Base-by-base conservation (phyloP, 495 filamentous ascomycete species). In the Aspergillus sparsus region DNA sequence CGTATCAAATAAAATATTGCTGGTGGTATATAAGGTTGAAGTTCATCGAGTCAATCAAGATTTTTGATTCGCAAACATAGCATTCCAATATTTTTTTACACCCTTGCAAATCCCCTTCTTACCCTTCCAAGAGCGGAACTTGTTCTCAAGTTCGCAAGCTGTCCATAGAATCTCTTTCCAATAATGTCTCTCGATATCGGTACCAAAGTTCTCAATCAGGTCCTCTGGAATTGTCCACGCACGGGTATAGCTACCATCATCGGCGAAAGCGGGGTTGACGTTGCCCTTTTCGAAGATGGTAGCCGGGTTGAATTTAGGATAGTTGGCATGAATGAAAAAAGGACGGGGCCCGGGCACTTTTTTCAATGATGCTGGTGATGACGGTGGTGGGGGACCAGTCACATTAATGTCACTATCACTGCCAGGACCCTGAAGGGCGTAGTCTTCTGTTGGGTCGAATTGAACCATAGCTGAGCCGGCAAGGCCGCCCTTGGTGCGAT, bases 281-380 rank as follows among this genome's bases (percentile, higher is more conserved):
- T 51, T 68, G n/a, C 72, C 68, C 33, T 71, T 58, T 21, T 62
- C 61, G 51, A 77, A 78, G n/a, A 78, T 61, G 0, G 74, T 77
- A 11, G 74, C 70, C 9, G 81, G 79, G 63, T 83, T 78, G 58
- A 82, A 76, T 60, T 82, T 82, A 37, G 77, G 76, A 49, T 69
- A 78, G 58, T 80, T 81, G 61, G 76, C 76, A 64, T 83, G 80
- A 37, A 80, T 70, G 68, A 81, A 81, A 64, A 82, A 77, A n/a
- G 69, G 61, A 2, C 64, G 57, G 0, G 72, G 65, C 2, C 58
- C 41, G 2, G 69, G 37, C 1, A 63, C 65, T 13, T 46, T 62
- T n/a, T 27, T 27, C 21, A 3, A 27, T 27, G 21, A 27, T 27
- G 21, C 21, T 68, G 62, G 49, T 62, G 66, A 33, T 57, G 63